phyloP scores from a whole-genome alignment of 192 early-diverging fungal genomes.

The Coemansia sp. region DNA sequence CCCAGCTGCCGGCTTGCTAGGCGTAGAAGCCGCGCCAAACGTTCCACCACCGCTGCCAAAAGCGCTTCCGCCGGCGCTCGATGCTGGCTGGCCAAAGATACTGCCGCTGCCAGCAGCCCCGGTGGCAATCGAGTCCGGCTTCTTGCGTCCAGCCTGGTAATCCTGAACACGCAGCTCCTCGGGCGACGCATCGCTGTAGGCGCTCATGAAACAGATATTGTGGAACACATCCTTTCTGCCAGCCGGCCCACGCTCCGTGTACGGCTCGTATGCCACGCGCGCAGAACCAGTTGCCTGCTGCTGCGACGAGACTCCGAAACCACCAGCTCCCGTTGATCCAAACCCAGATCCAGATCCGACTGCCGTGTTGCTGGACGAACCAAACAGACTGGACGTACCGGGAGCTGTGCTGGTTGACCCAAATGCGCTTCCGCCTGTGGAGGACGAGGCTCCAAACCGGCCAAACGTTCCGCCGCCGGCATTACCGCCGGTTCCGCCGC shows the following conservation, averaged over 20 bases:
- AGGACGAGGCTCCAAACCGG: conserved; percentile 49
- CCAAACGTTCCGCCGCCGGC: conserved; percentile 23
- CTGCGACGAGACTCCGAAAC: conserved; percentile 25
- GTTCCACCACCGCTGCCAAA: conserved; percentile 25
- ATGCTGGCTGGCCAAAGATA: conserved; percentile 45
- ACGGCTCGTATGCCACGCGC: conserved; percentile 58
- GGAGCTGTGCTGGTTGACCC: conserved; percentile 25
- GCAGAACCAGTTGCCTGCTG: conserved; percentile 56
- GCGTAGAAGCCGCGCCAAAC: conserved; percentile 8
- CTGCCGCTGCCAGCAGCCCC: conserved; percentile 10
- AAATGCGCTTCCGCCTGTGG: conserved; percentile 32
- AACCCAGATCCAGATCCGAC: neutral
- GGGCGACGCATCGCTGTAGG: conserved; percentile 78
- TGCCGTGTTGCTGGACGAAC: conserved; percentile 10
- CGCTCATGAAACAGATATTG: conserved; percentile 80
- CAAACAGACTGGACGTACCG: conserved; percentile 16
- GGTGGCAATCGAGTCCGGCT: conserved; percentile 19
- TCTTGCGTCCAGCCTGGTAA: conserved; percentile 80
- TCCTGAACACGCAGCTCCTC: conserved; percentile 92
- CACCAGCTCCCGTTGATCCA: conserved; percentile 23
- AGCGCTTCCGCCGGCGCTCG: conserved; percentile 21
- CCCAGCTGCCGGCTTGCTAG: conserved; percentile 1
- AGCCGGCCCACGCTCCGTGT: conserved; percentile 54
- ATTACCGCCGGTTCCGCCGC: conserved; percentile 24
- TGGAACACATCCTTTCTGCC: conserved; percentile 65